Evolutionary conservation across 2,329 filamentous ascomycete genomes (phyloP), one percentile per base, ranked within the genome.

Genomic region (Cadophora luteo-olivacea): DNA sequence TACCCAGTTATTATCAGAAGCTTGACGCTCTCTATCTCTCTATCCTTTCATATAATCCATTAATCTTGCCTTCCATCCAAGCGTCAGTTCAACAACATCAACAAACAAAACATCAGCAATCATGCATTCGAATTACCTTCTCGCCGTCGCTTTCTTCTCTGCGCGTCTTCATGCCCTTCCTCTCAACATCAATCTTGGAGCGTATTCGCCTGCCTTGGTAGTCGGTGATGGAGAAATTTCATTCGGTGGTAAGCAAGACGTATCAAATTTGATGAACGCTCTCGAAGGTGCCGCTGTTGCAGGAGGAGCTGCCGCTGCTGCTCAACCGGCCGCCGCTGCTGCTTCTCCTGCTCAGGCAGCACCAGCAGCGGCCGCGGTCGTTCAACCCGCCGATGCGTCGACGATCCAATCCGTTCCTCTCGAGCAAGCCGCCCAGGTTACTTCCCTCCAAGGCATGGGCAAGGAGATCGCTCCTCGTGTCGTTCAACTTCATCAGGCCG

Each of bases 181-280:
- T 33, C 81, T 85, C 62, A 85, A 84, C 80, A 84, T 85, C 81
- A 84, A 84, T 78, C 79, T 85, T 64, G 83, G 83, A 64, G 82
- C 83, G 38, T 85, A 84, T 75, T 85, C 83, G 54, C 83, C 83
- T 61, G 83, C 83, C 72, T 73, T 84, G 79, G 83, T 85, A 78
- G 83, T 85, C 78, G 83, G 83, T 83, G 83, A 85, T 80, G 83
- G 83, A 78, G 83, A 83, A 76, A 84, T 85, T 67, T 82, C 82
- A 61, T 82, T 85, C 64, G 81, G 80, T 68, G 80, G 78, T 3
- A 80, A 78, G 61, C 78, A 79, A 76, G 78, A 77, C 69, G 82
- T 80, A 19, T 79, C 78, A 45, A 77, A 79, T 66, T 71, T 84
- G 70, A 82, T 84, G 78, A 78, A 81, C 49, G 81, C 82, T 12